Percentiles rank a stretch among this genome's conserved stretches.
Evolutionary conservation across 164 flowering plant species (phyloP).

Genomic region (Tinospora cordifolia): DNA sequence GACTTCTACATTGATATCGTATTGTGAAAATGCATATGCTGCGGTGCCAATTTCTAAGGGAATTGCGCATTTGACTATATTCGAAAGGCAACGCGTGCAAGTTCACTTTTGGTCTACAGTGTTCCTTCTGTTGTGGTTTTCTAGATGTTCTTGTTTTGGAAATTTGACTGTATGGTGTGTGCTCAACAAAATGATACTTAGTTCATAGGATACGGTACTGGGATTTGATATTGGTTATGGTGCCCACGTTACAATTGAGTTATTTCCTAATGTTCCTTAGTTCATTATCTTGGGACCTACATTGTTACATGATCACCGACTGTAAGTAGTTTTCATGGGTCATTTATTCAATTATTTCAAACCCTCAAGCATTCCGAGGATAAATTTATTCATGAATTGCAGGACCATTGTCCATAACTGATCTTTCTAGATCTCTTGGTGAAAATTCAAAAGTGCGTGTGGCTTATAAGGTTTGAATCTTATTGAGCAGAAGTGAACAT

Average conservation of each 20-base stretch:
- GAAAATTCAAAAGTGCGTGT: conserved; percentile 38
- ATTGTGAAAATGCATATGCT: no score
- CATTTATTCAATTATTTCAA: not conserved
- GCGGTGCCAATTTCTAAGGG: no score
- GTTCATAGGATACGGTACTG: no score
- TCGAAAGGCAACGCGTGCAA: no score
- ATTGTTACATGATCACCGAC: not conserved
- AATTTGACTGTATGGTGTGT: no score
- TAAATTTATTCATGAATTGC: conserved; percentile 13
- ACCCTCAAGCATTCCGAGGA: not conserved
- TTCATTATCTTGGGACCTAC: not conserved
- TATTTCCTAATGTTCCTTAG: not conserved
- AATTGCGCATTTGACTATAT: no score
- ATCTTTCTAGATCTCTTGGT: conserved; percentile 27
- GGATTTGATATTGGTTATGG: not conserved
- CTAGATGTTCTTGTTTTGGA: no score
- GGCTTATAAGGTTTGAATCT: conserved; percentile 41
- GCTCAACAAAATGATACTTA: no score
- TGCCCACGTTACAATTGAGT: not conserved
- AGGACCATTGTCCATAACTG: conserved; percentile 46
- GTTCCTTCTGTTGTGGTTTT: no score
- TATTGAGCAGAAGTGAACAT: not conserved
- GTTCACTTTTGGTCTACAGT: no score
- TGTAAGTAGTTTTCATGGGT: not conserved
- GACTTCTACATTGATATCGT: no score